Base-by-base conservation (phyloP, 2,329 filamentous ascomycete genomes). In the Epichloe elymi region DNA sequence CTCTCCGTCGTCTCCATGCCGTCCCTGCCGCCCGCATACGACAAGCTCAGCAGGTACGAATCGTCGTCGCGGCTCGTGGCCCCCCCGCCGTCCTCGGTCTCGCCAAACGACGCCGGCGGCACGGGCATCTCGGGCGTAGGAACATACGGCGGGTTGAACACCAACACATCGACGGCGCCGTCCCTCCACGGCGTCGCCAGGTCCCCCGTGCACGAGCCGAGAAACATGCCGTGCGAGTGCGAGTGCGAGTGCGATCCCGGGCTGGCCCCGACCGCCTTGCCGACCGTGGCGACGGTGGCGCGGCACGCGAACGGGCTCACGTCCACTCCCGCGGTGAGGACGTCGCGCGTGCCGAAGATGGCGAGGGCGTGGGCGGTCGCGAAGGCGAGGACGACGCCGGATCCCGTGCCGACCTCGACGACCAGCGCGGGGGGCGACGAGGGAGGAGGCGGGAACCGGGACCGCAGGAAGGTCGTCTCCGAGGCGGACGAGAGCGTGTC, bases 141-240 rank as follows among this genome's bases (percentile, higher is more conserved):
- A 14, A 98, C 93, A 64, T 98, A 98, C 0, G 93, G 93, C 49
- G 93, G 93, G 64, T 98, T 98, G 75, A 97, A 98, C 30, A 98
- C 77, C 55, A 98, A 75, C 11, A 98, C 76, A 63, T 98, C 93
- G 5, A 95, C 76, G 12, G 47, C 52, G 2, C 74, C 71, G 0
- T 70, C 62, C 7, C 76, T 74, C 40, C 94, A 69, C 0, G 83
- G 71, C 2, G 76, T 67, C 4, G 76, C 74, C 0, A 98, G 74
- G 62, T 97, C 88, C 2, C 2, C 83, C 53, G 81, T 81, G 26
- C 84, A 64, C 17, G 83, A 78, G 40, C 81, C 84, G 7, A 93
- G 67, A 58, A 85, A 87, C 8, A 69, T 59, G 3, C 71, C 75
- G 19, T 19, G 19, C 19, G 19, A 19, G 19, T 19, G 19, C 19